A percentile compares a stretch with the other conserved stretches of the same genome.
Conservation (phyloP, 345 rosid species). For the Conringia planisiliqua region DNA sequence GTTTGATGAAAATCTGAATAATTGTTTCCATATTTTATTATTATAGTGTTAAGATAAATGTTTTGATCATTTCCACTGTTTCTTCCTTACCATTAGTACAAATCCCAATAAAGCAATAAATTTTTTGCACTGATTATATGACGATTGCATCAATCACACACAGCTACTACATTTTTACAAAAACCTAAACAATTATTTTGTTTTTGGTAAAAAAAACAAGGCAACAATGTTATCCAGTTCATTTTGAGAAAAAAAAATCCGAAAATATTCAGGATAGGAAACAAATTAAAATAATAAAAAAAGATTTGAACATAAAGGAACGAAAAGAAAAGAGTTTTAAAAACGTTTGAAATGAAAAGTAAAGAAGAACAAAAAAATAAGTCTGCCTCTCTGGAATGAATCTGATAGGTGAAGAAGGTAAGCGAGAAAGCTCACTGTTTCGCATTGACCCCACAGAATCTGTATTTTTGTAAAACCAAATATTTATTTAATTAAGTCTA, state of each 20-base stretch:
- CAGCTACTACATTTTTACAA: background rate
- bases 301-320: background rate
- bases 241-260: background rate
- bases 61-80: background rate
- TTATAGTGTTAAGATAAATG: too few species aligned
- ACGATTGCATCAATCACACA: background rate
- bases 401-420: constrained; percentile 13
- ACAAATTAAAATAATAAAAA: background rate
- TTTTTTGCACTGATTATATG: background rate
- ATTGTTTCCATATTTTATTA: background rate
- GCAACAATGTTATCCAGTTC: background rate
- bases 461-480: constrained; percentile 7
- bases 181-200: background rate
- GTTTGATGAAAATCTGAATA: background rate
- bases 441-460: constrained; percentile 33
- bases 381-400: constrained; percentile 13
- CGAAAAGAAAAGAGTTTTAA: background rate
- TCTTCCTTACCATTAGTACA: background rate
- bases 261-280: background rate
- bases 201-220: background rate
- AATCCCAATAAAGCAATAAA: background rate
- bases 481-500: background rate
- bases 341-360: background rate
- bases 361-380: background rate
- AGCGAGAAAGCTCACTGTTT: constrained; percentile 1